Evolutionary conservation across 495 filamentous ascomycete species (phyloP).

Genomic region (Neurospora sp.): DNA sequence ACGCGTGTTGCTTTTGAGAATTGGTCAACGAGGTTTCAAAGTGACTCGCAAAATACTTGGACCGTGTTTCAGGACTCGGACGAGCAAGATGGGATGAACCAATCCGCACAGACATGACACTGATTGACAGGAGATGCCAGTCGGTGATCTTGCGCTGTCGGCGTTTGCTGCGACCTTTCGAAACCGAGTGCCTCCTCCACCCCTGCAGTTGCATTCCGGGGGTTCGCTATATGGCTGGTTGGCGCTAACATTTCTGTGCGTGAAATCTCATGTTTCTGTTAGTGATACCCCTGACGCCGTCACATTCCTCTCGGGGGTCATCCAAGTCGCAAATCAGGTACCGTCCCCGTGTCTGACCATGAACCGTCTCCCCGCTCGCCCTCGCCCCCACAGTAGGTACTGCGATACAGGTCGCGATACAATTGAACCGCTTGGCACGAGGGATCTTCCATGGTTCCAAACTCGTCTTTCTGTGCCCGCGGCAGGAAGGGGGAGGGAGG

Average conservation of each 20-base stretch:
- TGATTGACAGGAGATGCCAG: not conserved
- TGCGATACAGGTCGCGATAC: not conserved
- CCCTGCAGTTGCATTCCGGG: not conserved
- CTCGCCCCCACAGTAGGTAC: not conserved
- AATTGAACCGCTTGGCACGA: not conserved
- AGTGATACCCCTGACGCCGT: not conserved
- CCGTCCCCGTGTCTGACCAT: not conserved
- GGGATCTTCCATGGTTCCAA: not conserved
- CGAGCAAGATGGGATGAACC: not conserved
- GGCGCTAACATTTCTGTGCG: not conserved
- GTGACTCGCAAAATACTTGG: not conserved
- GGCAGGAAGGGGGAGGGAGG: not conserved
- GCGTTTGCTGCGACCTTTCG: slow-evolving; percentile 1
- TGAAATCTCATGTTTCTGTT: not conserved
- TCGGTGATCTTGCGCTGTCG: not conserved
- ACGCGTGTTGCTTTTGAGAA: not conserved
- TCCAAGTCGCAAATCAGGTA: not conserved
- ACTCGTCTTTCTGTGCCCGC: not conserved
- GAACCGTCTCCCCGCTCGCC: not conserved
- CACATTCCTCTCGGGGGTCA: not conserved
- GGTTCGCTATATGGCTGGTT: not conserved
- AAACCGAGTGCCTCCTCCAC: not conserved
- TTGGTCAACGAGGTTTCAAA: not conserved
- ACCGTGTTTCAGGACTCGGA: not conserved
- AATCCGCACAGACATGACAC: not conserved